Conservation (phyloP, 192 early-diverging fungal species). For the Podila horticola region DNA sequence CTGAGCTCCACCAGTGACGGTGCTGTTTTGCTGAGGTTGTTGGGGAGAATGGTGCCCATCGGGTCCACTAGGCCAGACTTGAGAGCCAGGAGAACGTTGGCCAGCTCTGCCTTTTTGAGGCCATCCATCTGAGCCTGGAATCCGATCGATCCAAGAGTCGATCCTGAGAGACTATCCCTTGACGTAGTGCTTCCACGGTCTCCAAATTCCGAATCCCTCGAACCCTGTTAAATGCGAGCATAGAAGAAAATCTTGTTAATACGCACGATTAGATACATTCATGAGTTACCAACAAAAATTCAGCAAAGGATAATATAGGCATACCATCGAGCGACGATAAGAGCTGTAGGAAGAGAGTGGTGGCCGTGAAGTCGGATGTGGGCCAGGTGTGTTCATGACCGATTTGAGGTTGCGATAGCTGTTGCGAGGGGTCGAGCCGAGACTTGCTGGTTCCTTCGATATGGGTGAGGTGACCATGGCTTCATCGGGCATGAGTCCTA, state of each 20-base stretch:
- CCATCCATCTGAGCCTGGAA: slow-evolving; percentile 41
- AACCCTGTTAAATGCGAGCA: slow-evolving; percentile 11
- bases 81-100: slow-evolving; percentile 14
- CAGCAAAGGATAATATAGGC: background rate
- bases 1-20: background rate
- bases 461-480: background rate
- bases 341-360: slow-evolving; percentile 28
- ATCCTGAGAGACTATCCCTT: slow-evolving; percentile 47
- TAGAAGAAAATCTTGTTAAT: background rate
- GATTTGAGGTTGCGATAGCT: background rate
- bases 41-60: slow-evolving; percentile 13
- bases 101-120: slow-evolving; percentile 33
- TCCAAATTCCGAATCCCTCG: slow-evolving; percentile 37
- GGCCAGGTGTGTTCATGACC: background rate
- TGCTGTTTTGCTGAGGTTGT: slow-evolving; percentile 1
- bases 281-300: background rate
- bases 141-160: slow-evolving; percentile 43
- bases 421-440: background rate
- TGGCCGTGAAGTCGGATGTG: slow-evolving; percentile 9
- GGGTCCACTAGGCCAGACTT: slow-evolving; percentile 10
- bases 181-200: slow-evolving; percentile 51
- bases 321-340: slow-evolving; percentile 38
- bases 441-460: background rate
- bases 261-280: background rate
- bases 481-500: slow-evolving; percentile 6